These are phyloP conservation scores for Cladosporium velox DNA, from an alignment of 2,329 filamentous ascomycete species.

Conservation along the genomic window DNA sequence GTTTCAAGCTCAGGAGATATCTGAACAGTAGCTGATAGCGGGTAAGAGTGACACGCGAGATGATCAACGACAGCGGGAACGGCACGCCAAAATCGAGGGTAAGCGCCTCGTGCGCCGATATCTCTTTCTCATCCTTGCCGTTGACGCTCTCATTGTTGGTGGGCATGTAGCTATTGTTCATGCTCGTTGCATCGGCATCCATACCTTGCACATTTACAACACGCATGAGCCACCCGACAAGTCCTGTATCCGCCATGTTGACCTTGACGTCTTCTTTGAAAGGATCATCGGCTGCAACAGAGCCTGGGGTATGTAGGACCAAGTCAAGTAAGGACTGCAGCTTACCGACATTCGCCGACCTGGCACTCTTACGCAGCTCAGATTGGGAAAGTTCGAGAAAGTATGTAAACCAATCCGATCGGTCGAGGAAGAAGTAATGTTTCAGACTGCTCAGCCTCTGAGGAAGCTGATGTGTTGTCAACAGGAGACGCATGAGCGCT, in stretches of 20 bases:
- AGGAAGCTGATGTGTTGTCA: slow-evolving; percentile 90
- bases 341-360: slow-evolving; percentile 86
- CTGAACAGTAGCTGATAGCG: slow-evolving; percentile 95
- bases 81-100: slow-evolving; percentile 94
- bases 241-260: slow-evolving; percentile 90
- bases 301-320: slow-evolving; percentile 93
- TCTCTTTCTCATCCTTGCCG: slow-evolving; percentile 77
- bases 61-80: slow-evolving; percentile 92
- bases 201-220: slow-evolving; percentile 96
- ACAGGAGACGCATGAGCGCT: slow-evolving; percentile 82
- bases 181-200: slow-evolving; percentile 60
- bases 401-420: slow-evolving; percentile 97
- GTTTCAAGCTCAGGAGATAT: slow-evolving; percentile 84
- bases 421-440: slow-evolving; percentile 98
- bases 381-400: slow-evolving; percentile 90
- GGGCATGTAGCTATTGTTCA: slow-evolving; percentile 68
- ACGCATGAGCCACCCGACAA: slow-evolving; percentile 91
- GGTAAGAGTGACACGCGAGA: slow-evolving; percentile 94
- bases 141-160: slow-evolving; percentile 56
- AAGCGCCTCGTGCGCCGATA: slow-evolving; percentile 85
- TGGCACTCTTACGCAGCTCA: slow-evolving; percentile 81
- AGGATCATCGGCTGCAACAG: slow-evolving; percentile 87
- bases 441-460: slow-evolving; percentile 87
- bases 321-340: slow-evolving; percentile 94
- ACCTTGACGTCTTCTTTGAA: slow-evolving; percentile 99